Evolutionary conservation across 108 stramenopile species (phyloP).

Genomic region (Cyclotella cryptica): DNA sequence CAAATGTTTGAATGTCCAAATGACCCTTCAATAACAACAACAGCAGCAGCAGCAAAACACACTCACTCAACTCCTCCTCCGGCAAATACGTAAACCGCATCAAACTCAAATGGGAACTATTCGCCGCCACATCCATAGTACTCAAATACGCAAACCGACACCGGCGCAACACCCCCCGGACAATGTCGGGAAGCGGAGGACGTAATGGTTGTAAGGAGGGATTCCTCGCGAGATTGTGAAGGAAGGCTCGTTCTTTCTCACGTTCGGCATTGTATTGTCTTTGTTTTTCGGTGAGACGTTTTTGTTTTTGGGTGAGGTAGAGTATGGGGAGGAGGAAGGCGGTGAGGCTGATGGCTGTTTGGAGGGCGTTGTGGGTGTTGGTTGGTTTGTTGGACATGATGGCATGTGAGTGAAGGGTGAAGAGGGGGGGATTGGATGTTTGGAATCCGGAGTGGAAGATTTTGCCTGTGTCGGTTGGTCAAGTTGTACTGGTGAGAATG

Average conservation of each 20-base stretch:
- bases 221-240: conserved; percentile 22
- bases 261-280: conserved; percentile 30
- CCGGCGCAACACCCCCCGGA: conserved; percentile 48
- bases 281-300: conserved; percentile 21
- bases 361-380: background rate
- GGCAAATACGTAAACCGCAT: conserved; percentile 73
- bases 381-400: conserved; percentile 7
- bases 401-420: too few relatives aligned
- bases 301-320: conserved; percentile 33
- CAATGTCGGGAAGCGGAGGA: conserved; percentile 64
- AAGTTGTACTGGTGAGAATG: too few relatives aligned
- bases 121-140: conserved; percentile 52
- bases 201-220: conserved; percentile 40
- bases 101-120: conserved; percentile 56
- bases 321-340: conserved; percentile 42
- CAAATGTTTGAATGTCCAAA: too few relatives aligned
- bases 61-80: conserved; percentile 45
- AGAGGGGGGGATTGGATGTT: too few relatives aligned
- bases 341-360: conserved; percentile 11
- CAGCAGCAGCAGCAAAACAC: background rate
- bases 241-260: conserved; percentile 46
- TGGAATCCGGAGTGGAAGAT: too few relatives aligned
- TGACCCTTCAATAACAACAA: too few relatives aligned
- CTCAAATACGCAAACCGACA: conserved; percentile 69
- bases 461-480: background rate